A percentile compares a stretch with the other conserved stretches of the same genome.
Evolutionary conservation across 805 yeast species (phyloP).

Genomic region (Hanseniaspora jakobsenii): DNA sequence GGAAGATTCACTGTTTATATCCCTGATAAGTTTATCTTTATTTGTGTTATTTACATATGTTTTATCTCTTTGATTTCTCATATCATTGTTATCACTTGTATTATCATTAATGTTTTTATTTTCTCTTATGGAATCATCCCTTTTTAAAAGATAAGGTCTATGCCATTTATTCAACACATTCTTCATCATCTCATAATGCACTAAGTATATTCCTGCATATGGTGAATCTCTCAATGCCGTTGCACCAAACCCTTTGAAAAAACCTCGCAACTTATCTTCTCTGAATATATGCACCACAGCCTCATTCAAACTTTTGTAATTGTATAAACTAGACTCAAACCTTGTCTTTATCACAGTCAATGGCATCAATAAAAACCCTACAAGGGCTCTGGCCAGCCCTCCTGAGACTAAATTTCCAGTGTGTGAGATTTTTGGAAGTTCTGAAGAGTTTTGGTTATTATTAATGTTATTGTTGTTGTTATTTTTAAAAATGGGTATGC

Average conservation of each 20-base stretch:
- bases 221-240: constrained; percentile 89
- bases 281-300: constrained; percentile 47
- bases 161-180: constrained; percentile 25
- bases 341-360: constrained; percentile 81
- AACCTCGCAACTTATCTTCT: constrained; percentile 49
- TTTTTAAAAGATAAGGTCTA: no score
- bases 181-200: constrained; percentile 71
- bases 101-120: no score
- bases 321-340: constrained; percentile 69
- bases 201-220: constrained; percentile 83
- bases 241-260: constrained; percentile 78
- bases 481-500: constrained; percentile 30
- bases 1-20: no score
- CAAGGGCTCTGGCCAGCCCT: constrained; percentile 61
- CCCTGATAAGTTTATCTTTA: no score
- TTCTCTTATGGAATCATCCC: no score
- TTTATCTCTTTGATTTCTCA: no score
- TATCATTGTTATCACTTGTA: no score
- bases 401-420: constrained; percentile 66
- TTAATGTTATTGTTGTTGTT: constrained; percentile 2
- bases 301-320: constrained; percentile 49
- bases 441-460: constrained; percentile 26
- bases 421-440: constrained; percentile 59
- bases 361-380: constrained; percentile 89
- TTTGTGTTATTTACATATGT: no score